Conservation (phyloP, 306 rosid species). For the Gynostemma pentaphyllum region DNA sequence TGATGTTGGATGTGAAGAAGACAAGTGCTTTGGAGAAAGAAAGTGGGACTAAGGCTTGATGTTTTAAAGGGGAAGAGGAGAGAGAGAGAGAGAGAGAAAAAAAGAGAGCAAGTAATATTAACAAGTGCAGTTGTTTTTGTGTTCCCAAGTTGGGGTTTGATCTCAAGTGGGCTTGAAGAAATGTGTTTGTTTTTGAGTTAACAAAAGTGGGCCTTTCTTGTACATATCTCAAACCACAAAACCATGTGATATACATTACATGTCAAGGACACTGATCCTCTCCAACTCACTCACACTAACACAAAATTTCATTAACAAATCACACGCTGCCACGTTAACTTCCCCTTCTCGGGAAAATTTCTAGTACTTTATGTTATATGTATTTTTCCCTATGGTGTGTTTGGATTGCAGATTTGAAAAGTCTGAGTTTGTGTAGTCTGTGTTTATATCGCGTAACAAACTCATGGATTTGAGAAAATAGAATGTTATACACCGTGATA, state of each 20-base stretch:
- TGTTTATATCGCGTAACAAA: too few species aligned
- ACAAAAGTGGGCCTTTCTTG: slow-evolving; percentile 90
- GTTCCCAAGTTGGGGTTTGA: slow-evolving; percentile 74
- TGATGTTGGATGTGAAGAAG: slow-evolving; percentile 64
- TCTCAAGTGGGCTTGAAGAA: slow-evolving; percentile 53
- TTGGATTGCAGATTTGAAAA: not conserved
- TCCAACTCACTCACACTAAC: not conserved
- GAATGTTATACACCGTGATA: too few species aligned
- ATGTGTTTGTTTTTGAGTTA: slow-evolving; percentile 57
- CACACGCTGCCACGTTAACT: slow-evolving; percentile 18
- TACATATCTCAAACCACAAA: slow-evolving; percentile 50
- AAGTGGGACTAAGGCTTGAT: slow-evolving; percentile 31
- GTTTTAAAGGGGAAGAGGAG: slow-evolving; percentile 14
- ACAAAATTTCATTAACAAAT: slow-evolving; percentile 17
- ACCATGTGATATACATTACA: slow-evolving; percentile 61
- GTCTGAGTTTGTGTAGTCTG: too few species aligned
- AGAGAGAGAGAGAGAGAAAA: slow-evolving; percentile 11
- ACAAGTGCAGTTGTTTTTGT: slow-evolving; percentile 28
- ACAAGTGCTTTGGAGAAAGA: slow-evolving; percentile 67
- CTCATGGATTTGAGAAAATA: too few species aligned
- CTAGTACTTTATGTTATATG: not conserved
- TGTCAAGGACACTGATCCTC: slow-evolving; percentile 24
- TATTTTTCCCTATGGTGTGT: not conserved
- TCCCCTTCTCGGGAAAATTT: slow-evolving; percentile 2
- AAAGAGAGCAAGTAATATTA: not conserved